phyloP scores from a whole-genome alignment of 345 rosid genomes.

The Sonneratia alba region DNA sequence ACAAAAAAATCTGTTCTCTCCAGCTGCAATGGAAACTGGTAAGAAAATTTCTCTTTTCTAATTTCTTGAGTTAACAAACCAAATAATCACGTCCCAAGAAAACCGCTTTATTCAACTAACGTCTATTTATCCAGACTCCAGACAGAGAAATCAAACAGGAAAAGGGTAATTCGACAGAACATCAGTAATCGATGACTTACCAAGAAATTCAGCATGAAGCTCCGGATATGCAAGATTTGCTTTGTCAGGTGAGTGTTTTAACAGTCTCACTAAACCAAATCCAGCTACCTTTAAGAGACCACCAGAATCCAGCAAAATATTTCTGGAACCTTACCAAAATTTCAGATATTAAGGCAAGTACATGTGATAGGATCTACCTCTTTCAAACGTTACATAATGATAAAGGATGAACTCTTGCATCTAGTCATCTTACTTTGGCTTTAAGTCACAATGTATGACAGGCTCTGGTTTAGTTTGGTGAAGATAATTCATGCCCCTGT shows the following conservation, averaged over 20 bases:
- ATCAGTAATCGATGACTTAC: slow-evolving; percentile 26
- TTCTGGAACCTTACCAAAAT: slow-evolving; percentile 96
- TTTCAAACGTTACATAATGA: slow-evolving; percentile 9
- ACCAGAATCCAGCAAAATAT: slow-evolving; percentile 88
- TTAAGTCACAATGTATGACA: slow-evolving; percentile 70
- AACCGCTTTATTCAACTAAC: too few species aligned
- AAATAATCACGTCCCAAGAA: too few species aligned
- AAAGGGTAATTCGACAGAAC: too few species aligned
- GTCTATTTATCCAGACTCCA: too few species aligned
- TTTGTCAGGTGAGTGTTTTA: slow-evolving; percentile 47
- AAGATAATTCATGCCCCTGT: slow-evolving; percentile 69
- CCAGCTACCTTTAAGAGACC: slow-evolving; percentile 75
- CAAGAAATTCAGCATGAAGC: slow-evolving; percentile 32
- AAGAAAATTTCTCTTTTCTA: too few species aligned
- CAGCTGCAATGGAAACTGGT: too few species aligned
- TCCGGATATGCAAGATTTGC: slow-evolving; percentile 39
- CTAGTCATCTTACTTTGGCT: slow-evolving; percentile 82
- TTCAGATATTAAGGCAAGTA: slow-evolving; percentile 58
- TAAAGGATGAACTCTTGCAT: slow-evolving; percentile 33
- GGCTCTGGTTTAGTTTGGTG: slow-evolving; percentile 19
- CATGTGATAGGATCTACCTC: neutral
- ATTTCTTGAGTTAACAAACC: too few species aligned
- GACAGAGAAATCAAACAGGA: too few species aligned
- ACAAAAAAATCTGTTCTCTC: too few species aligned
- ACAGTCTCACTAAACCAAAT: slow-evolving; percentile 56